Base-by-base conservation (phyloP, 208 protist genomes). In the Leishmania turanica region DNA sequence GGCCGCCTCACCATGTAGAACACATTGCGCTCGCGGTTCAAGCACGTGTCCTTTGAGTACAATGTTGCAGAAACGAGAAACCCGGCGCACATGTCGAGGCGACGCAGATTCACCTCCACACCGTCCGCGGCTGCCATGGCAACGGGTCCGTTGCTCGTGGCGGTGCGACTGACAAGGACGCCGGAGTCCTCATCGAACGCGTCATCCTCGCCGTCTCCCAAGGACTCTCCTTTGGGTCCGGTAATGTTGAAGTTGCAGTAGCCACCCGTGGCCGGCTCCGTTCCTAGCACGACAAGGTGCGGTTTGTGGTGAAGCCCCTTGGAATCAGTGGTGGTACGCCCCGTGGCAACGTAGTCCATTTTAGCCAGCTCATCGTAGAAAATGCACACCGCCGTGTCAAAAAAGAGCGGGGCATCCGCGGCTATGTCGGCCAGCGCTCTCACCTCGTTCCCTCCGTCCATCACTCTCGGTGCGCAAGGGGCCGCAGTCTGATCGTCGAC, bases 301-400 rank as follows among this genome's bases (percentile, higher is more conserved):
- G 92, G 84, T 66, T 83, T 82, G 79, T 91, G 88, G 17, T 82
- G 74, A 27, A 95, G 77, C 1, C 89, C 91, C 75, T 92, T 94
- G 21, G 82, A 89, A 78, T 93, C 92, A 21, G 87, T 89, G 47
- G 88, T 91, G 56, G 73, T 79, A 60, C 92, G 90, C 0, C 93
- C 93, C 2, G 88, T 89, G 62, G 90, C 86, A 0, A 95, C 89
- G 82, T 96, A 96, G 83, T 96, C 93, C 68, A 85, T 92, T 66
- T 90, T 88, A 6, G 80, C 82, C 27, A 84, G 74, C 72, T 79
- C 75, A 62, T 93, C 89, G 75, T 88, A 88, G 75, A 96, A 94
- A 53, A 96, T 85, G 81, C 90, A 95, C 4, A 88, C 93, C 9
- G 88, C 88, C 27, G 90, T 96, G 81, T 96, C 93, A 77, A 96